Base-by-base conservation (phyloP, 108 stramenopile genomes). In the Aurantiochytrium sp. region DNA sequence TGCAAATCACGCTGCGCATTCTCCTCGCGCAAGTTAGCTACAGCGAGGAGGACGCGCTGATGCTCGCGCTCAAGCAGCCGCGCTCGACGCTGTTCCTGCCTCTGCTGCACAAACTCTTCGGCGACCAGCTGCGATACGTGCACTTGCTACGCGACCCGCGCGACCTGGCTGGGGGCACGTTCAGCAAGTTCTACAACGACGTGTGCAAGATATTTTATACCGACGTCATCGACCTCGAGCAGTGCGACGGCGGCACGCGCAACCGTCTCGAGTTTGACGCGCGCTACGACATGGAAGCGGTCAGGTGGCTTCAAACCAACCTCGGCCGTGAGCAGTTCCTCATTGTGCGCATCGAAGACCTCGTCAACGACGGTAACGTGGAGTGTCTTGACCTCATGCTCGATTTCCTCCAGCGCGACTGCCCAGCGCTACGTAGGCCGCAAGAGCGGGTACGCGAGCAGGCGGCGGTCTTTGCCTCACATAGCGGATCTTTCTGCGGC, bases 61-160 rank as follows among this genome's bases (percentile, higher is more conserved):
- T 81, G 42, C 6, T 41, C 42, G 39, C 42, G 12, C n/a, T 81
- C 39, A 81, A 81, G 73, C 73, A 81, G 24, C 73, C 73, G 12
- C 73, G 73, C 8, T 21, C 45, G 12, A 81, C 73, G 8, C n/a
- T 48, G 21, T 81, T 81, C 21, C 45, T 81, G 1, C 73, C 73
- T 30, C 8, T 81, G 24, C n/a, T 81, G 39, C 21, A 81, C n/a
- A 48, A 41, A 48, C n/a, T 81, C 3, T 81, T 48, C 32, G 73
- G 73, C 17, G 42, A 81, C 73, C 42, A 81, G 24, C 39, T 81
- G 12, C 73, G 73, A 6, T 81, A 81, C 73, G 32, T 81, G 6
- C 73, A 81, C 45, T 24, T 81, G 42, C 42, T 81, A 37, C 36
- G 73, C 15, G 73, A 81, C 73, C 45, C 45, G n/a, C 73, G 73